Conservation (phyloP, 495 filamentous ascomycete genomes). For the Trichoderma virens region DNA sequence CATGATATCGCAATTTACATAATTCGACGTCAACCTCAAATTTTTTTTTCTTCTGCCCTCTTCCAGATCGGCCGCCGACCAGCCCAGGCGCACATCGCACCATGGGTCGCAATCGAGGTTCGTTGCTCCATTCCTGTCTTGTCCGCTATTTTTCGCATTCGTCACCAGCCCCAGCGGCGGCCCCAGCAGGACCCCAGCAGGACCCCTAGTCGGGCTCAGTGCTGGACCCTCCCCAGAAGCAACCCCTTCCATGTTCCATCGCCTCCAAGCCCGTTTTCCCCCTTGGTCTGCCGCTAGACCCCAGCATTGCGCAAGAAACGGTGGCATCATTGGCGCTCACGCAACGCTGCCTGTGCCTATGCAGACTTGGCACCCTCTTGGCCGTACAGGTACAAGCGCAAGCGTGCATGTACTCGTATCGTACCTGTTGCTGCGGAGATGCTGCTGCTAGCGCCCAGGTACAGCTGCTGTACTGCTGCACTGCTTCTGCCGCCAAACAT, state of each 20-base stretch:
- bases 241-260: background rate
- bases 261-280: background rate
- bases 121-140: constrained; percentile 21
- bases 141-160: constrained; percentile 12
- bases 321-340: background rate
- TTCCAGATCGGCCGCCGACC: constrained; percentile 3
- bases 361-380: background rate
- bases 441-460: too few relatives aligned
- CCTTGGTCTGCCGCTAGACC: background rate
- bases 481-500: too few relatives aligned
- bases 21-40: background rate
- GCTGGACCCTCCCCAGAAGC: background rate
- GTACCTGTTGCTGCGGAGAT: too few relatives aligned
- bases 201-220: constrained; percentile 12
- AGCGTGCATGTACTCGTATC: too few relatives aligned
- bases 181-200: constrained; percentile 4
- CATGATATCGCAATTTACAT: background rate
- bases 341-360: background rate
- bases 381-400: too few relatives aligned
- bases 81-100: constrained; percentile 11
- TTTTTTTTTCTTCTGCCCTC: background rate
- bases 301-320: constrained; percentile 12
- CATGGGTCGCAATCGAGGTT: constrained; percentile 44
- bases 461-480: too few relatives aligned
- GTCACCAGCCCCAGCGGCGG: background rate